Base-by-base conservation (phyloP, 345 rosid genomes). In the Euphorbia peplus region DNA sequence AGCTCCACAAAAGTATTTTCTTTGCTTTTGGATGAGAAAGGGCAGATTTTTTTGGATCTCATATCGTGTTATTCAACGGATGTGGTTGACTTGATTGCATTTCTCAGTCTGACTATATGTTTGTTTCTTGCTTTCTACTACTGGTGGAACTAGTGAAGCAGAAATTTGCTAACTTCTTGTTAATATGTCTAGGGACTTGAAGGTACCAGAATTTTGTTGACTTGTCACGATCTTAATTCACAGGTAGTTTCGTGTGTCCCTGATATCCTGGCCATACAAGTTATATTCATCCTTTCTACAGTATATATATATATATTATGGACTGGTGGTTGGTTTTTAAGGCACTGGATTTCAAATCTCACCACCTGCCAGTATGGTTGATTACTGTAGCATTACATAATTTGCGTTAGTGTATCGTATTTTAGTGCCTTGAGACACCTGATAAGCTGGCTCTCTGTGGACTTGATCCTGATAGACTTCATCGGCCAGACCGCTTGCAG, bases 401-500 rank as follows among this genome's bases (percentile, higher is more conserved):
- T 58, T 63, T 69, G 68, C 46, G 13, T 19, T 22, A 5, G 35
- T 42, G 52, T 76, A 30, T 52, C 62, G 63, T 58, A 59, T 80
- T 68, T 67, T 76, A 91, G 97, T 79, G 89, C 81, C 87, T 83
- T 70, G 90, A 63, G 76, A 83, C 76, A 78, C 95, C 97, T 72
- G 90, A 85, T 68, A 89, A 86, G 78, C 75, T 91, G 67, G 91
- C 77, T 63, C 72, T 91, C 64, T 88, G 95, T 76, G 97, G 97
- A 66, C 90, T 91, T 71, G 91, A 89, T 83, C 86, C 95, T 75
- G 72, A 62, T 71, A 76, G 79, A 70, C 91, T 91, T 75, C 81
- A 89, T 56, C 91, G 97, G 61, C 79, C 79, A 75, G 97, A 89
- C 78, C 97, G 97, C 73, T 79, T 91, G 68, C 95, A 91, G 81